These are phyloP conservation scores for Geotrichum ghanense DNA, from an alignment of 805 yeast genomes.

Conservation along the genomic window DNA sequence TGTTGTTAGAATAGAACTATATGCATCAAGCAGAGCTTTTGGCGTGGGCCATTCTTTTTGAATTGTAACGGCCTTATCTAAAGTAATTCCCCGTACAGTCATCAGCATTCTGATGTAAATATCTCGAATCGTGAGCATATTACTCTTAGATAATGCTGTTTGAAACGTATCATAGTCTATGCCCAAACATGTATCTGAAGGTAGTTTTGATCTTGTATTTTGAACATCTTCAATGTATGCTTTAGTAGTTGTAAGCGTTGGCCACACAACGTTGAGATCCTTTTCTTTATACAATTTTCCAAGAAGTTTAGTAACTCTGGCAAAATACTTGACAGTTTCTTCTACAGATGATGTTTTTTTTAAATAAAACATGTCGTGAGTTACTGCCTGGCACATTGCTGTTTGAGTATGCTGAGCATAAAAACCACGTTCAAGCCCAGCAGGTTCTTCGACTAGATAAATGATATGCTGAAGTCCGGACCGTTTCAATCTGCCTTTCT, in stretches of 20 bases:
- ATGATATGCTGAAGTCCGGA: constrained; percentile 57
- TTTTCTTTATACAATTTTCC: constrained; percentile 28
- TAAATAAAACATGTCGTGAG: constrained; percentile 54
- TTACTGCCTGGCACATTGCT: constrained; percentile 57
- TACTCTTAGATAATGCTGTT: constrained; percentile 56
- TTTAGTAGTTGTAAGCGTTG: constrained; percentile 33
- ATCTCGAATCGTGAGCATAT: constrained; percentile 61
- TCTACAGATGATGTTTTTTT: constrained; percentile 61
- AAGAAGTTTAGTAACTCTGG: constrained; percentile 37
- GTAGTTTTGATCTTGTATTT: background rate
- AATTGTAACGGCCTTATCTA: constrained; percentile 74
- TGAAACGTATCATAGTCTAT: constrained; percentile 44
- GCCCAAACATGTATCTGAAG: constrained; percentile 29
- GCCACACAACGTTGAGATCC: constrained; percentile 31
- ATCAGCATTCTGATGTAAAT: constrained; percentile 64
- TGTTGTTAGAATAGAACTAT: constrained; percentile 16
- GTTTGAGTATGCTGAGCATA: constrained; percentile 56
- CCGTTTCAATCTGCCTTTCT: constrained; percentile 61
- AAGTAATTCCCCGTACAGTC: constrained; percentile 68
- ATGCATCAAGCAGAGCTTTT: constrained; percentile 40
- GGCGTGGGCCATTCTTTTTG: constrained; percentile 70
- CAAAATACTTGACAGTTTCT: constrained; percentile 56
- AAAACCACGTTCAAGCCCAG: constrained; percentile 27
- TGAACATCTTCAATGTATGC: background rate
- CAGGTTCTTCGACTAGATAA: constrained; percentile 72